Evolutionary conservation across 768 basidiomycete species (phyloP).

Genomic region (Phylloporus sp.): DNA sequence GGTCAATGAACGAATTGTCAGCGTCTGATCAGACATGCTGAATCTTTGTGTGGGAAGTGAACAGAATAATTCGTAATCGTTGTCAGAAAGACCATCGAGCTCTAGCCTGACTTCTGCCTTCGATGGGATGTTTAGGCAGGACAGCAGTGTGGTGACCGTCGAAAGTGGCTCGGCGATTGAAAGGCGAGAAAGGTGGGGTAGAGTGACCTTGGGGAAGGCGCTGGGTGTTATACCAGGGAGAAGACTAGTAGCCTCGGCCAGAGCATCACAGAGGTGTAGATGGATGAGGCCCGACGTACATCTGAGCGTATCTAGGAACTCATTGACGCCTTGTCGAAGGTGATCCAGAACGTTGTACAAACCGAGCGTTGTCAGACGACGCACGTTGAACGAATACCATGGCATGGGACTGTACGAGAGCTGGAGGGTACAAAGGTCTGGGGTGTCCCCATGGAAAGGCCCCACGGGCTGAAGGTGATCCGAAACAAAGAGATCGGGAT

Average conservation of each 20-base stretch:
- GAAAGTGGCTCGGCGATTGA: constrained; percentile 5
- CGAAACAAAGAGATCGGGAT: background rate
- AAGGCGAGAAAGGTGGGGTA: constrained; percentile 10
- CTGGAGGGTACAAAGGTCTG: background rate
- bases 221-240: background rate
- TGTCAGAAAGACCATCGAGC: background rate
- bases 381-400: background rate
- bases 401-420: background rate
- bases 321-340: constrained; percentile 22
- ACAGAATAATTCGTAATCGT: background rate
- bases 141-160: constrained; percentile 3
- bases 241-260: constrained; percentile 14
- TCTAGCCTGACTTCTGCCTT: background rate
- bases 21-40: background rate
- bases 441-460: background rate
- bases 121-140: constrained; percentile 4
- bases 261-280: constrained; percentile 30
- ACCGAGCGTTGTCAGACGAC: constrained; percentile 32
- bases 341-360: constrained; percentile 21
- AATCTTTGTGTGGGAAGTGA: constrained; percentile 1
- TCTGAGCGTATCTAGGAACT: constrained; percentile 31
- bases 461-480: background rate
- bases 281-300: constrained; percentile 31
- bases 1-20: background rate
- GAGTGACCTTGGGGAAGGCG: background rate